Evolutionary conservation across 306 rosid species (phyloP).

Genomic region (Fragaria nilgerrensis): DNA sequence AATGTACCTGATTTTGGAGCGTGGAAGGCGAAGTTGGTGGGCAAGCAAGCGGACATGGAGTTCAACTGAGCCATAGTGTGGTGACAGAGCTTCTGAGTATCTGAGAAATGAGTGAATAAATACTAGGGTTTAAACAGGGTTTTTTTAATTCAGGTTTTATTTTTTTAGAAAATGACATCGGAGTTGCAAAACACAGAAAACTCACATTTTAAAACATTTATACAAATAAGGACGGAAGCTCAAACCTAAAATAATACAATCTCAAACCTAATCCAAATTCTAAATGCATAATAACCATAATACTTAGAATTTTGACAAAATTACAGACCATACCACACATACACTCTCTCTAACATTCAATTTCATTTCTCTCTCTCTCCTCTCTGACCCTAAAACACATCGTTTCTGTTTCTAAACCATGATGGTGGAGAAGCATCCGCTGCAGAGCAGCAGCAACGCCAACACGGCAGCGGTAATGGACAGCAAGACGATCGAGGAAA

Average conservation of each 20-base stretch:
- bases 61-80: constrained; percentile 59
- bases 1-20: constrained; percentile 31
- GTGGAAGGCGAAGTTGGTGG: constrained; percentile 27
- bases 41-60: constrained; percentile 39
- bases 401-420: constrained; percentile 25
- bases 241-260: too few relatives aligned
- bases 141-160: too few relatives aligned
- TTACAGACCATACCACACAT: too few relatives aligned
- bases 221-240: too few relatives aligned
- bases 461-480: constrained; percentile 36
- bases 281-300: too few relatives aligned
- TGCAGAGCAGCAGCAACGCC: constrained; percentile 57
- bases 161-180: too few relatives aligned
- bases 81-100: background rate
- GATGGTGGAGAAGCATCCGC: constrained; percentile 58
- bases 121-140: too few relatives aligned
- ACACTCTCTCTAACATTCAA: background rate
- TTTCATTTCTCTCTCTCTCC: background rate
- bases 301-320: too few relatives aligned
- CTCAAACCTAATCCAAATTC: too few relatives aligned
- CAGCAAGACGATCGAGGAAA: constrained; percentile 66
- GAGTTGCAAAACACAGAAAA: too few relatives aligned
- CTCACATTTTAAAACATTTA: too few relatives aligned
- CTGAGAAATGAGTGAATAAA: background rate
- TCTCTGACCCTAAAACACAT: background rate